phyloP scores from a whole-genome alignment of 23 red algal species.

The Rhodosorus marinus region DNA sequence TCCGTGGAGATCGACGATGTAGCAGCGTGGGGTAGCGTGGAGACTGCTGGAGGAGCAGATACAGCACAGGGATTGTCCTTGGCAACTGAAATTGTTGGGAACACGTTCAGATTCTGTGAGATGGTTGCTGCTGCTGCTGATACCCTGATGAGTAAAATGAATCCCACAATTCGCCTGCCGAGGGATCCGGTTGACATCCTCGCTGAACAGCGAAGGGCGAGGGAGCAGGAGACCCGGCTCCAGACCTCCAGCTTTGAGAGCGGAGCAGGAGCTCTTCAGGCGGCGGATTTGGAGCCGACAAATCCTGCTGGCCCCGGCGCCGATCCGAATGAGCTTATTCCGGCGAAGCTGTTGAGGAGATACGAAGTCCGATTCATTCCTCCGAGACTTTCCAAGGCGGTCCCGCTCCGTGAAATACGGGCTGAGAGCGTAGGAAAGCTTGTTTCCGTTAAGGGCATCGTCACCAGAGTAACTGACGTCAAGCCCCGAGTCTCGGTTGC shows the following conservation, averaged over 20 bases:
- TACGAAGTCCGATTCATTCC: constrained; percentile 75
- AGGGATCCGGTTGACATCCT: constrained; percentile 54
- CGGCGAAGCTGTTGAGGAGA: constrained; percentile 28
- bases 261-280: constrained; percentile 1
- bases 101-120: constrained; percentile 61
- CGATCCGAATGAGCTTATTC: constrained; percentile 57
- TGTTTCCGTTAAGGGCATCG: constrained; percentile 67
- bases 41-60: constrained; percentile 8
- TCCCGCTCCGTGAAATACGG: constrained; percentile 51
- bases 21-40: constrained; percentile 8
- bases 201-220: constrained; percentile 27
- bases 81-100: constrained; percentile 33
- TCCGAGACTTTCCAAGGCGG: constrained; percentile 25
- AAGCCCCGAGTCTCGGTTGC: constrained; percentile 63
- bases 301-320: constrained; percentile 15
- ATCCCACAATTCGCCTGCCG: no score
- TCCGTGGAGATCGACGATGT: constrained; percentile 33
- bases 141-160: constrained; percentile 29
- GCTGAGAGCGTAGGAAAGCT: constrained; percentile 70
- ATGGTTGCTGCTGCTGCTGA: constrained; percentile 81
- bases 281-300: constrained; percentile 13
- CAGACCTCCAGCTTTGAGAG: constrained; percentile 9
- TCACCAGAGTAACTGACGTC: constrained; percentile 80
- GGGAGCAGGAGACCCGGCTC: constrained; percentile 39
- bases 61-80: constrained; percentile 5